phyloP scores from a whole-genome alignment of 345 rosid genomes.

The Brassica cretica region DNA sequence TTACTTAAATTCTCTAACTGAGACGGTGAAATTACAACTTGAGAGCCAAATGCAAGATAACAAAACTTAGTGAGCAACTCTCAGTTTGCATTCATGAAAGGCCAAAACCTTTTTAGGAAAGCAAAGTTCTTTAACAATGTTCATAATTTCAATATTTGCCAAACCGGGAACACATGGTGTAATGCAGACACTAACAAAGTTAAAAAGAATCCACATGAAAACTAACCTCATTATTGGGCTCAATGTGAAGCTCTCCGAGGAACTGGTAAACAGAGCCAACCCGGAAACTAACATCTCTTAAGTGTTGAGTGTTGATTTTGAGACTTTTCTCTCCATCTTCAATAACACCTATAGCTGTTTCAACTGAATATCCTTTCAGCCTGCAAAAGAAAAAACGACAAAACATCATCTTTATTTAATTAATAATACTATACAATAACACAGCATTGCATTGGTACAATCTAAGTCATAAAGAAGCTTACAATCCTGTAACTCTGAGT shows the following conservation, averaged over 20 bases:
- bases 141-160: neutral
- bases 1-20: neutral
- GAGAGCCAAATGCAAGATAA: neutral
- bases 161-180: neutral
- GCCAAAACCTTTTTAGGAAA: neutral
- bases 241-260: slow-evolving; percentile 79
- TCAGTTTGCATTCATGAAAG: slow-evolving; percentile 1
- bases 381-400: slow-evolving; percentile 34
- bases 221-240: slow-evolving; percentile 55
- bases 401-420: neutral
- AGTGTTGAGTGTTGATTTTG: slow-evolving; percentile 62
- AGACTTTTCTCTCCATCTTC: slow-evolving; percentile 56
- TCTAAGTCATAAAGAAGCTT: slow-evolving; percentile 20
- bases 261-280: slow-evolving; percentile 68
- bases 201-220: neutral
- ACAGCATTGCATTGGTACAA: neutral
- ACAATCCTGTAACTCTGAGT: slow-evolving; percentile 67
- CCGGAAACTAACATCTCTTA: slow-evolving; percentile 68
- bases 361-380: slow-evolving; percentile 57
- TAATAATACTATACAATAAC: neutral
- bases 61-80: neutral
- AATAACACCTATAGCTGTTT: slow-evolving; percentile 55
- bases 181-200: neutral
- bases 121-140: neutral
- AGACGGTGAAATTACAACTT: neutral